Evolutionary conservation across 2,329 filamentous ascomycete species (phyloP).

Genomic region (Sarocladium brachiariae): DNA sequence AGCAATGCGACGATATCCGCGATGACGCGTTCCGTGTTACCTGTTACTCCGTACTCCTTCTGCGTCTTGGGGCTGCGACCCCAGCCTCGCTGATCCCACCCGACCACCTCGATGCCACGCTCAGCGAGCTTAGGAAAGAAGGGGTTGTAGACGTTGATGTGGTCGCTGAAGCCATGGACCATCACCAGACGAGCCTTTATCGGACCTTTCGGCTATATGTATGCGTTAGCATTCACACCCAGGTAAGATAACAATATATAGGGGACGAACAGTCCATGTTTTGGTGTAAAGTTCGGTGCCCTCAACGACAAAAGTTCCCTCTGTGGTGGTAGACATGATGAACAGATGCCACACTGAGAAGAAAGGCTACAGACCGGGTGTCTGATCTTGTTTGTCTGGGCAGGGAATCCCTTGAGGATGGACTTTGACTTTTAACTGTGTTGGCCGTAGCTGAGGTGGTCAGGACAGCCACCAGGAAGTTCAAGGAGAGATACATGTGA

Average conservation of each 20-base stretch:
- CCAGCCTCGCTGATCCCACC: conserved; percentile 87
- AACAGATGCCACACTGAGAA: not conserved
- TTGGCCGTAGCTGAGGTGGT: too few relatives aligned
- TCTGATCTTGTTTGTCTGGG: too few relatives aligned
- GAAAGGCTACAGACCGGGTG: too few relatives aligned
- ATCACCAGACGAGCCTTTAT: conserved; percentile 69
- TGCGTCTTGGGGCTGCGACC: conserved; percentile 61
- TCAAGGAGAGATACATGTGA: not conserved
- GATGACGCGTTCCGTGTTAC: conserved; percentile 65
- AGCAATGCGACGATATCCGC: conserved; percentile 75
- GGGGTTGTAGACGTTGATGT: conserved; percentile 67
- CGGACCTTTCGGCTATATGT: conserved; percentile 43
- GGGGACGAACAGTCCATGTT: conserved; percentile 47
- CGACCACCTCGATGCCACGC: conserved; percentile 66
- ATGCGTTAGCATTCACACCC: not conserved
- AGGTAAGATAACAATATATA: conserved; percentile 5
- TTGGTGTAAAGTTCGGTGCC: conserved; percentile 46
- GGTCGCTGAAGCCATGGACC: conserved; percentile 86
- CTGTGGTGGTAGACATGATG: conserved; percentile 34
- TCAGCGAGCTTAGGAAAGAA: conserved; percentile 66
- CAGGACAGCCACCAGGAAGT: not conserved
- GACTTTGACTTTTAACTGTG: not conserved
- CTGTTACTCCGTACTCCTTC: conserved; percentile 63
- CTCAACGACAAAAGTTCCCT: conserved; percentile 40
- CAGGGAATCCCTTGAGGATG: not conserved